Evolutionary conservation across 495 filamentous ascomycete species (phyloP).

Genomic region (Corynascus novoguineensis): DNA sequence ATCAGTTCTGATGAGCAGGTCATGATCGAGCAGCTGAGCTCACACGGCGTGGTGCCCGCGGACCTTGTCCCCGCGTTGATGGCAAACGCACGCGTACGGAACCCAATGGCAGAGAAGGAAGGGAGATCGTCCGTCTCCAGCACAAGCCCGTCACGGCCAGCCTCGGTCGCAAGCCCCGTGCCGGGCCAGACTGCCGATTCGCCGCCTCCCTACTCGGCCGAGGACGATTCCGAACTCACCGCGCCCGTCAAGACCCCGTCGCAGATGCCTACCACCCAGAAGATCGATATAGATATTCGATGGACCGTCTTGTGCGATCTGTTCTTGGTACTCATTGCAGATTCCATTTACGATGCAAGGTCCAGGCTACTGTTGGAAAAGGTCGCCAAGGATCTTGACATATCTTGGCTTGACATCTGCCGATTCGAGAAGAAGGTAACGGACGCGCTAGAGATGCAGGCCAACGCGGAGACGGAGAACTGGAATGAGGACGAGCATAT

Average conservation of each 20-base stretch:
- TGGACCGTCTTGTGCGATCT: slow-evolving; percentile 98
- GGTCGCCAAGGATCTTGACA: slow-evolving; percentile 69
- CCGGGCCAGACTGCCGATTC: slow-evolving; percentile 43
- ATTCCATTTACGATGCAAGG: slow-evolving; percentile 86
- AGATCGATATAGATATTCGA: slow-evolving; percentile 90
- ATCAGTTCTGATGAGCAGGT: slow-evolving; percentile 85
- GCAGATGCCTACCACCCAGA: slow-evolving; percentile 70
- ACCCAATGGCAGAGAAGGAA: slow-evolving; percentile 61
- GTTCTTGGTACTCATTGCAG: slow-evolving; percentile 91
- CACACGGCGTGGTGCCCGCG: slow-evolving; percentile 78
- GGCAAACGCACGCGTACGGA: slow-evolving; percentile 89
- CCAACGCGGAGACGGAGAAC: slow-evolving; percentile 83
- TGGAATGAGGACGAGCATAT: slow-evolving; percentile 97
- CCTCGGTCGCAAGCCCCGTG: slow-evolving; percentile 23
- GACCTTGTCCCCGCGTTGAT: slow-evolving; percentile 84
- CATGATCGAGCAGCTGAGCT: slow-evolving; percentile 96
- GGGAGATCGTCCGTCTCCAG: slow-evolving; percentile 11
- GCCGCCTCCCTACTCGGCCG: slow-evolving; percentile 66
- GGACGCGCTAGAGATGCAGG: slow-evolving; percentile 96
- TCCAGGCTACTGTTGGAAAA: slow-evolving; percentile 80
- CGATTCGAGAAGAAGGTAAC: slow-evolving; percentile 97
- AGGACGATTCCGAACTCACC: slow-evolving; percentile 64
- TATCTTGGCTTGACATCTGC: slow-evolving; percentile 90
- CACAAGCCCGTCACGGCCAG: slow-evolving; percentile 19
- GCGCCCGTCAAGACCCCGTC: slow-evolving; percentile 69